Conservation (phyloP, 805 yeast species). For the Candida sonorensis region DNA sequence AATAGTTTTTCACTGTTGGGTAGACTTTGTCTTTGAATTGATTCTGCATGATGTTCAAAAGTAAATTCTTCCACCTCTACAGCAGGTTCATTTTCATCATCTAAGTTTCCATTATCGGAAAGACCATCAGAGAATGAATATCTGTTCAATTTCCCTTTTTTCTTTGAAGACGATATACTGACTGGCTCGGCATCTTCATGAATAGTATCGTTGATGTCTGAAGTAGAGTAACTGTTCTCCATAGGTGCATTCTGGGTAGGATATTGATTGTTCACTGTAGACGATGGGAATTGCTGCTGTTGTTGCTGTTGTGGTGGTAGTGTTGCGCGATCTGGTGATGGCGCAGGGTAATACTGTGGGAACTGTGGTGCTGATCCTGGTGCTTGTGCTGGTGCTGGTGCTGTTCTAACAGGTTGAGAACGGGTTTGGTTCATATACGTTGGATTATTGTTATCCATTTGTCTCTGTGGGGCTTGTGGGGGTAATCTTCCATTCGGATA, state of each 20-base stretch:
- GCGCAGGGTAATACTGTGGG: too few relatives aligned
- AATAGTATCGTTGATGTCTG: neutral
- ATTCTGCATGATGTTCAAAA: neutral
- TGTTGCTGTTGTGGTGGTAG: constrained; percentile 2
- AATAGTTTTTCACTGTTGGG: neutral
- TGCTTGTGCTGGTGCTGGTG: constrained; percentile 1
- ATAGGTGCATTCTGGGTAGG: neutral
- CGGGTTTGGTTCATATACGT: too few relatives aligned
- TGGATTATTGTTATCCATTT: too few relatives aligned
- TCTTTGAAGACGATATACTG: constrained; percentile 13
- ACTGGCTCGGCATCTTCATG: constrained; percentile 5
- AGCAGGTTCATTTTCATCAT: constrained; percentile 7
- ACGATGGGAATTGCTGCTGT: constrained; percentile 1
- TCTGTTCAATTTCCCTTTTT: constrained; percentile 19
- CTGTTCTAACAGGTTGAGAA: too few relatives aligned
- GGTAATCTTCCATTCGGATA: too few relatives aligned
- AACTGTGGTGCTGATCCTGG: too few relatives aligned
- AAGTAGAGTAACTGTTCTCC: neutral
- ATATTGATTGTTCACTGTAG: neutral
- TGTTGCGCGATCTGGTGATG: too few relatives aligned
- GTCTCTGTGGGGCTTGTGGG: too few relatives aligned
- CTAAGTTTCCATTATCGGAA: constrained; percentile 17
- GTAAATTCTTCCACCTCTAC: constrained; percentile 1
- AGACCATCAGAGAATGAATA: constrained; percentile 22
- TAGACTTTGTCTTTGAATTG: too few relatives aligned